Base-by-base conservation (phyloP, 805 yeast genomes). In the Saccharomycopsis synnaedendra region DNA sequence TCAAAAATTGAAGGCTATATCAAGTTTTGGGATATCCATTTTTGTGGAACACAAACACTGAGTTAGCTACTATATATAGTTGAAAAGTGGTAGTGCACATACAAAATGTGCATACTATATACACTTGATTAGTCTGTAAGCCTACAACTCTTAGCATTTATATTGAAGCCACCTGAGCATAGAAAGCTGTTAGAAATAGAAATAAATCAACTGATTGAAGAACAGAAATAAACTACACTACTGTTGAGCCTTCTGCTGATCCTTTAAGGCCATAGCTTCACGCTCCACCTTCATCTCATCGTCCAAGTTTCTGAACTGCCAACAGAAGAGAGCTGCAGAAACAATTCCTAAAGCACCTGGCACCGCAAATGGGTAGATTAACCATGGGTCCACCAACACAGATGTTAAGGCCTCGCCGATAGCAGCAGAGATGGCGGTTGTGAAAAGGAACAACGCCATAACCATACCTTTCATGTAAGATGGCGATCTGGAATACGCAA, bases 401-500 rank as follows among this genome's bases (percentile, higher is more conserved):
- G 71, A 66, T 10, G 70, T 66, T 29, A 69, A 54, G 27, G 71
- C 71, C 52, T 65, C 61, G 11, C 55, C 56, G 19, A 56, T 37
- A 39, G 52, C 52, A 32, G 52, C 51, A 33, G 46, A 41, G 27
- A 49, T 27, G 28, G 51, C 47, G 33, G 40, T 49, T 33, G 44
- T 46, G 36, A 43, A 42, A 34, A 49, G 41, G 53, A 47, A 46
- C 45, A 78, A 53, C 5, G 79, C 73, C 65, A 72, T 63, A 10
- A 74, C 76, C 49, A 74, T 63, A 39, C 77, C 72, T 56, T 70
- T 70, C 74, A 74, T 68, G 39, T 66, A 62, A 5, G 64, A 69
- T 33, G 80, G 77, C 4, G 78, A 64, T 57, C 73, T 63, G 3
- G 76, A 67, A 58, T 74, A 75, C 0, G 80, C 79, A 49, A 74